phyloP scores from a whole-genome alignment of 2,329 filamentous ascomycete genomes.

The Clarireedia hainanense region DNA sequence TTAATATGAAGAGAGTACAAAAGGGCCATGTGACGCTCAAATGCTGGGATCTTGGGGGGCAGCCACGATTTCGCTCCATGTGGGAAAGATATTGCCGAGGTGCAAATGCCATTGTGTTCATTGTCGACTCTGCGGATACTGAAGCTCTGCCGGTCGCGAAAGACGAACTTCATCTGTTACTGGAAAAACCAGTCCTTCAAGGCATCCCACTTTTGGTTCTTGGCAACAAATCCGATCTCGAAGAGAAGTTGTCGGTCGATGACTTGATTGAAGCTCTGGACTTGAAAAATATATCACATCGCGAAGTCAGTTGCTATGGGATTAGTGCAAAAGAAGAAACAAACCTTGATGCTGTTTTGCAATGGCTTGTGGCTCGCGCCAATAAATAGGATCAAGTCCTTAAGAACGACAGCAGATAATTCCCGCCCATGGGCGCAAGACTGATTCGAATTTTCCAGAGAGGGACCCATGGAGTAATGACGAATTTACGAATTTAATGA shows the following conservation, averaged over 20 bases:
- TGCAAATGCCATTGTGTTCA: constrained; percentile 96
- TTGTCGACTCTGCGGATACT: constrained; percentile 90
- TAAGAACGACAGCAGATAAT: neutral
- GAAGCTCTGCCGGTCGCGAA: constrained; percentile 74
- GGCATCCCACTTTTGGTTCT: constrained; percentile 90
- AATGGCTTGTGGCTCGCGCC: constrained; percentile 90
- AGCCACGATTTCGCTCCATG: constrained; percentile 95
- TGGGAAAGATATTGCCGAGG: constrained; percentile 98
- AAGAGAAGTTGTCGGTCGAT: constrained; percentile 85
- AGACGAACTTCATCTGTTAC: constrained; percentile 84
- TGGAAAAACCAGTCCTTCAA: constrained; percentile 75
- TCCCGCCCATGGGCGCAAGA: neutral
- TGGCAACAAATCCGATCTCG: constrained; percentile 94
- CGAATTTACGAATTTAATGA: constrained; percentile 41
- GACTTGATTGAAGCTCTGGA: constrained; percentile 91
- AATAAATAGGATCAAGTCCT: constrained; percentile 48
- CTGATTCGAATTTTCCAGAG: neutral
- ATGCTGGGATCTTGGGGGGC: constrained; percentile 97
- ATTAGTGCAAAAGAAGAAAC: constrained; percentile 99
- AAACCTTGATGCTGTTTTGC: constrained; percentile 91
- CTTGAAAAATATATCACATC: constrained; percentile 78
- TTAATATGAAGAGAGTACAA: constrained; percentile 98
- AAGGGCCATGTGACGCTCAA: constrained; percentile 97
- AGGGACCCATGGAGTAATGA: constrained; percentile 6
- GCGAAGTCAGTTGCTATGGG: constrained; percentile 96